Evolutionary conservation across 768 basidiomycete species (phyloP).

Genomic region (Paxillus ammoniavirescens): DNA sequence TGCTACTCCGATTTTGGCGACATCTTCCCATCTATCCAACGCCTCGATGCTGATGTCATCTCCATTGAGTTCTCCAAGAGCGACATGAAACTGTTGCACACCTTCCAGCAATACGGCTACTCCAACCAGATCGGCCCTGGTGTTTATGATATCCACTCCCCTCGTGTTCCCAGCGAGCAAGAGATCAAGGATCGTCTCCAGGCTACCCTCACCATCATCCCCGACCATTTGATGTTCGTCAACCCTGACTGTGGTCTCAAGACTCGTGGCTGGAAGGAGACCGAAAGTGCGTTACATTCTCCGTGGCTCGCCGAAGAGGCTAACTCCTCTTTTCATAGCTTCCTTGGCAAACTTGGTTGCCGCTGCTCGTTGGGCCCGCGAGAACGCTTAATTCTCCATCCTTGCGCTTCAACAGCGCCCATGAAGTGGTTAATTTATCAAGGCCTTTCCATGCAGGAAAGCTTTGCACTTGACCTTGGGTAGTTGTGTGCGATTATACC

Average conservation of each 20-base stretch:
- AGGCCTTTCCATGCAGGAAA: slow-evolving; percentile 24
- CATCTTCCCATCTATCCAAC: slow-evolving; percentile 96
- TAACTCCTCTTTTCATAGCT: slow-evolving; percentile 35
- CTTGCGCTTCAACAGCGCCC: slow-evolving; percentile 92
- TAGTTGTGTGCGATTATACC: slow-evolving; percentile 43
- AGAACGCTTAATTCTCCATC: slow-evolving; percentile 59
- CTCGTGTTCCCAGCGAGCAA: slow-evolving; percentile 89
- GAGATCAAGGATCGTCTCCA: slow-evolving; percentile 94
- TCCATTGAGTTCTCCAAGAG: slow-evolving; percentile 98
- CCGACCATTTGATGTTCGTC: slow-evolving; percentile 79
- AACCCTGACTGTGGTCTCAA: slow-evolving; percentile 99
- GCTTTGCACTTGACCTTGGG: slow-evolving; percentile 51
- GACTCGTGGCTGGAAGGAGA: slow-evolving; percentile 99
- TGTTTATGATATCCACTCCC: slow-evolving; percentile 99
- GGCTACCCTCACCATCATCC: slow-evolving; percentile 79
- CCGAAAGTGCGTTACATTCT: slow-evolving; percentile 55
- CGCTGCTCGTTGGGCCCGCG: slow-evolving; percentile 92
- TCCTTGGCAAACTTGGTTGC: slow-evolving; percentile 84
- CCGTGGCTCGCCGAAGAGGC: neutral
- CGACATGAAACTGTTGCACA: slow-evolving; percentile 95
- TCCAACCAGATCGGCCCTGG: slow-evolving; percentile 97
- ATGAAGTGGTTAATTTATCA: slow-evolving; percentile 62
- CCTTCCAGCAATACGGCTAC: slow-evolving; percentile 95
- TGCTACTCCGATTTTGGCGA: slow-evolving; percentile 99
- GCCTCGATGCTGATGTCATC: slow-evolving; percentile 97